A percentile compares a stretch with the other conserved stretches of the same genome.
Evolutionary conservation across 495 filamentous ascomycete genomes (phyloP).

Genomic region (Physcia stellaris): DNA sequence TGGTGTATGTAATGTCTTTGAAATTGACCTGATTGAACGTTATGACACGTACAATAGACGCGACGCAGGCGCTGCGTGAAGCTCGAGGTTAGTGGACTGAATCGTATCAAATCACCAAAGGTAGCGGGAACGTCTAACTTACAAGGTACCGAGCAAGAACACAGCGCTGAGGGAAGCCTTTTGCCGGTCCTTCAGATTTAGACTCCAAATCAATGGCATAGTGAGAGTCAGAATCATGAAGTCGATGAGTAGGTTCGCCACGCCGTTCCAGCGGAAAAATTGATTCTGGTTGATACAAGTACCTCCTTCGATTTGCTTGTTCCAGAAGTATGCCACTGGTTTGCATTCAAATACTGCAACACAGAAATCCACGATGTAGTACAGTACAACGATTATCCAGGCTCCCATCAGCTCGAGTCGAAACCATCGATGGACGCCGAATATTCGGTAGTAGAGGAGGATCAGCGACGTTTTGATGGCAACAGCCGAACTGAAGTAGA

Average conservation of each 20-base stretch:
- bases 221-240: slow-evolving; percentile 28
- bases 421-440: slow-evolving; percentile 25
- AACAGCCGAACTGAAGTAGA: slow-evolving; percentile 29
- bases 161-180: slow-evolving; percentile 33
- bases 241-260: slow-evolving; percentile 31
- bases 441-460: slow-evolving; percentile 34
- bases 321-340: slow-evolving; percentile 29
- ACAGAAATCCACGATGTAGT: slow-evolving; percentile 24
- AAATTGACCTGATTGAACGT: slow-evolving; percentile 41
- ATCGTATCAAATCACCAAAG: slow-evolving; percentile 10
- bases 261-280: slow-evolving; percentile 31
- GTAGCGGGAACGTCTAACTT: no score
- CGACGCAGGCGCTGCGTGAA: slow-evolving; percentile 28
- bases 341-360: slow-evolving; percentile 30
- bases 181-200: slow-evolving; percentile 29
- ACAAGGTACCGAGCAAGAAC: slow-evolving; percentile 37
- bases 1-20: slow-evolving; percentile 28
- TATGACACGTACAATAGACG: slow-evolving; percentile 38
- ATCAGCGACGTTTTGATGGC: slow-evolving; percentile 32
- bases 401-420: slow-evolving; percentile 19
- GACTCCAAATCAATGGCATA: slow-evolving; percentile 31
- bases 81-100: slow-evolving; percentile 19
- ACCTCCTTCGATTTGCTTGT: slow-evolving; percentile 19
- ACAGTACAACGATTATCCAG: slow-evolving; percentile 23
- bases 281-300: slow-evolving; percentile 24